phyloP scores from a whole-genome alignment of 106 monocot species.

The Agapanthus africanus region DNA sequence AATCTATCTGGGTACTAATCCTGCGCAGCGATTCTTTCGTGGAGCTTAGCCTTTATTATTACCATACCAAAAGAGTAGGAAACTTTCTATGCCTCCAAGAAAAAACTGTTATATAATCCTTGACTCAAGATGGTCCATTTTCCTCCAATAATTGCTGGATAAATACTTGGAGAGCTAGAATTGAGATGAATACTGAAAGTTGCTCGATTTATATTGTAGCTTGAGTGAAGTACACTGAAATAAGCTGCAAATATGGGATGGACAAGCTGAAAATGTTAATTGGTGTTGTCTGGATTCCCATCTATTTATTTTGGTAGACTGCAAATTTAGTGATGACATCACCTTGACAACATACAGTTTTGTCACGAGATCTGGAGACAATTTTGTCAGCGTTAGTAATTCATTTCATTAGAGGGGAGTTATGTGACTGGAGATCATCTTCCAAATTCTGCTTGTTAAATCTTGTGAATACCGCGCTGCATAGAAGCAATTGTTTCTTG shows the following conservation, averaged over 20 bases:
- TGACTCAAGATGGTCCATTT: neutral
- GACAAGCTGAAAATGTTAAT: slow-evolving; percentile 9
- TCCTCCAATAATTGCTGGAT: neutral
- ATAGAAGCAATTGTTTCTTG: slow-evolving; percentile 3
- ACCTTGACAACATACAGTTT: neutral
- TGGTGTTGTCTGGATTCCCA: neutral
- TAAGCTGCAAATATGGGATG: neutral
- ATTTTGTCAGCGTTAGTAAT: neutral
- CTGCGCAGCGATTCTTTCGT: no score
- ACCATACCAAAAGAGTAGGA: neutral
- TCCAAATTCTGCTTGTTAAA: neutral
- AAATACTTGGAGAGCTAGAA: neutral
- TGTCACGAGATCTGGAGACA: neutral
- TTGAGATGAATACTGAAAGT: neutral
- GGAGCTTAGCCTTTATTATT: no score
- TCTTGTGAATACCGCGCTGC: neutral
- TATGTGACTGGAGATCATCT: neutral
- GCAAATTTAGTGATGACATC: neutral
- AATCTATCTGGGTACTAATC: neutral
- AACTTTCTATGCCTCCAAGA: neutral
- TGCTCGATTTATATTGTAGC: neutral
- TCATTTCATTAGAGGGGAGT: neutral
- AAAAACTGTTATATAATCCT: neutral
- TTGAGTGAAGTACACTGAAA: neutral
- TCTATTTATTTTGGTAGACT: neutral